Base-by-base conservation (phyloP, 2,329 filamentous ascomycete genomes). In the Ramichloridium luteum region DNA sequence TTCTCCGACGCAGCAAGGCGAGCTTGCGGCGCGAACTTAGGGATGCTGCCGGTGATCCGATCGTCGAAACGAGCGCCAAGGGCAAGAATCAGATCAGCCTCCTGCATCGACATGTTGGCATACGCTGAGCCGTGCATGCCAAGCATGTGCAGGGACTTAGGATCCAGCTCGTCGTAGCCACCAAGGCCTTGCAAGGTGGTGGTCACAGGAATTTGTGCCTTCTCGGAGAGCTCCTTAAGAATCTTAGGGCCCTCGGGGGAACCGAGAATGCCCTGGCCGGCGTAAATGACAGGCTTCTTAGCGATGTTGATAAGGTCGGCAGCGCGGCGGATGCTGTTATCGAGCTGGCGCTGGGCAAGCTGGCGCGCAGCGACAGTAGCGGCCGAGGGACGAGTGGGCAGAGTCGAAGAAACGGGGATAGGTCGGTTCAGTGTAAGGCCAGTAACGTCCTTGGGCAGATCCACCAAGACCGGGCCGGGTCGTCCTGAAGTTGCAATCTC, bases 121-220 rank as follows among this genome's bases (percentile, higher is more conserved):
- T 93, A 98, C 5, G 85, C 86, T 6, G 86, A 80, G 38, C 90
- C 90, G 66, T 96, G 88, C 90, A 96, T 96, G 43, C 90, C 90
- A 16, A 96, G 75, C 90, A 98, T 98, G 64, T 96, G 86, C 31
- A 96, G 70, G 27, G 86, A 80, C 71, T 93, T 94, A 45, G 84
- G 75, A 51, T 96, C 84, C 9, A 90, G 72, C 64, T 96, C 90
- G 50, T 96, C 86, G 45, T 80, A 96, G 13, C 75, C 83, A 49
- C 90, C 90, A 6, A 98, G 74, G 47, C 86, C 90, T 51, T 93
- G 86, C 5, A 98, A 76, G 32, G 90, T 94, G 15, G 90, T 96
- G 11, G 88, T 94, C 25, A 98, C 90, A 30, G 90, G 90, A 43
- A 96, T 92, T 37, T 76, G 79, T 18, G 77, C 74, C 70, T 92